A percentile compares a stretch with the other conserved stretches of the same genome.
These are phyloP conservation scores for Paramecium octaurelia DNA, from an alignment of 73 alveolate species.

Conservation along the genomic window DNA sequence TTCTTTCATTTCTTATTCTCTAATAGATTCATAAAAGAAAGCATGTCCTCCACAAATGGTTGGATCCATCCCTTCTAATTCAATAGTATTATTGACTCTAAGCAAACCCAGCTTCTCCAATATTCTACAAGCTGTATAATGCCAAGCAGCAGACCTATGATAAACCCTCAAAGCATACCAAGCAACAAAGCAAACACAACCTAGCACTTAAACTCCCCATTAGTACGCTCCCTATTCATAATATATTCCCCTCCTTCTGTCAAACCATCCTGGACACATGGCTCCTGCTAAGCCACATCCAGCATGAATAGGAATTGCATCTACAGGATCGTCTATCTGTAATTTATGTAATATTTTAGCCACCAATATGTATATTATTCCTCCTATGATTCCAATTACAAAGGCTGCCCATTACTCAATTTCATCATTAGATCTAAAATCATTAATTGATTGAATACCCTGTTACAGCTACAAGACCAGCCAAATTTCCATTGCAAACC, in stretches of 20 bases:
- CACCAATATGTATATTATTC: not conserved
- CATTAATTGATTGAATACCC: not conserved
- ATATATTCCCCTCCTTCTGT: constrained; percentile 15
- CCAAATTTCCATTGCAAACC: constrained; percentile 35
- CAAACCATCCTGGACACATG: constrained; percentile 51
- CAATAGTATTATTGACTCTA: not conserved
- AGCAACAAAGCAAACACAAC: not conserved
- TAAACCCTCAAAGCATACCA: not conserved
- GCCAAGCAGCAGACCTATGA: constrained; percentile 48
- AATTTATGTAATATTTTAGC: constrained; percentile 36
- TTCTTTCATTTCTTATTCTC: not conserved
- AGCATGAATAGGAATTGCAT: constrained; percentile 48
- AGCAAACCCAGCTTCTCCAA: not conserved
- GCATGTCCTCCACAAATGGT: constrained; percentile 21
- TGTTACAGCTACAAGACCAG: constrained; percentile 41
- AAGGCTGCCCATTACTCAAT: constrained; percentile 44
- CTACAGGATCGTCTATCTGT: constrained; percentile 43
- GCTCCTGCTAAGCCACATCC: constrained; percentile 51
- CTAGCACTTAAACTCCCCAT: constrained; percentile 34
- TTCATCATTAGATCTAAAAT: constrained; percentile 34
- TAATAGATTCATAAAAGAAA: not conserved
- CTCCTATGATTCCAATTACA: constrained; percentile 32
- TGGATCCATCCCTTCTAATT: not conserved
- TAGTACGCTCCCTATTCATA: constrained; percentile 17
- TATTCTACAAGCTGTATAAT: not conserved